A percentile compares a stretch with the other conserved stretches of the same genome.
Evolutionary conservation across 768 basidiomycete species (phyloP).

Genomic region (Daedaleopsis nitida): DNA sequence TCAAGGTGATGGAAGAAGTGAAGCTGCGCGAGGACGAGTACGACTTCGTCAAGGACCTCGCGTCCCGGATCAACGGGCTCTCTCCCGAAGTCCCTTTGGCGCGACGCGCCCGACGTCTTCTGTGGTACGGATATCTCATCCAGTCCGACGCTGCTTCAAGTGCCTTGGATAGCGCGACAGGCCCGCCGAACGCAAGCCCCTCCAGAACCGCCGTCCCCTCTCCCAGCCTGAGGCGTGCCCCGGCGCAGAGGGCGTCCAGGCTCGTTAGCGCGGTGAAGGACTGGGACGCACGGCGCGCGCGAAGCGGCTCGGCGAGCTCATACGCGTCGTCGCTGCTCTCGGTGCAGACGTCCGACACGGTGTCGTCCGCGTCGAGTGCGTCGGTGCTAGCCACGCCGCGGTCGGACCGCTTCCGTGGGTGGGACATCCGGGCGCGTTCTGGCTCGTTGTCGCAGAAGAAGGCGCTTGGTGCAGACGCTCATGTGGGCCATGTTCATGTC

Average conservation of each 20-base stretch:
- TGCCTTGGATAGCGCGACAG: background rate
- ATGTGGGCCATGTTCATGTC: background rate
- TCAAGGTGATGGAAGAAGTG: slow-evolving; percentile 82
- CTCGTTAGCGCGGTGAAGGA: slow-evolving; percentile 40
- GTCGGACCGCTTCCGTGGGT: slow-evolving; percentile 10
- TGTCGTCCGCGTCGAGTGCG: slow-evolving; percentile 9
- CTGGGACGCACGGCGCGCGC: slow-evolving; percentile 44
- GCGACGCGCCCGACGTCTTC: slow-evolving; percentile 70
- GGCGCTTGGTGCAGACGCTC: background rate
- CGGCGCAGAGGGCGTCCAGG: background rate
- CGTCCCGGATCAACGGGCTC: slow-evolving; percentile 60
- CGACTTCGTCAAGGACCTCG: slow-evolving; percentile 64
- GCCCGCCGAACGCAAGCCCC: background rate
- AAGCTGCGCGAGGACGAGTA: slow-evolving; percentile 88
- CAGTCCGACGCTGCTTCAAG: background rate
- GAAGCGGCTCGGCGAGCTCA: slow-evolving; percentile 34
- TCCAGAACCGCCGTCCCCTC: background rate
- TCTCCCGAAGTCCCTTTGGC: slow-evolving; percentile 57
- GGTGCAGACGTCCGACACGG: slow-evolving; percentile 13
- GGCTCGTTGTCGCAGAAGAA: background rate
- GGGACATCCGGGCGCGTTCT: background rate
- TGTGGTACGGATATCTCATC: slow-evolving; percentile 46
- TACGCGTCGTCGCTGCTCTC: slow-evolving; percentile 16
- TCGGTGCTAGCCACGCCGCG: slow-evolving; percentile 11
- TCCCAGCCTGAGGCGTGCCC: background rate